These are phyloP conservation scores for Salix brachista DNA, from an alignment of 345 rosid genomes.

Conservation along the genomic window DNA sequence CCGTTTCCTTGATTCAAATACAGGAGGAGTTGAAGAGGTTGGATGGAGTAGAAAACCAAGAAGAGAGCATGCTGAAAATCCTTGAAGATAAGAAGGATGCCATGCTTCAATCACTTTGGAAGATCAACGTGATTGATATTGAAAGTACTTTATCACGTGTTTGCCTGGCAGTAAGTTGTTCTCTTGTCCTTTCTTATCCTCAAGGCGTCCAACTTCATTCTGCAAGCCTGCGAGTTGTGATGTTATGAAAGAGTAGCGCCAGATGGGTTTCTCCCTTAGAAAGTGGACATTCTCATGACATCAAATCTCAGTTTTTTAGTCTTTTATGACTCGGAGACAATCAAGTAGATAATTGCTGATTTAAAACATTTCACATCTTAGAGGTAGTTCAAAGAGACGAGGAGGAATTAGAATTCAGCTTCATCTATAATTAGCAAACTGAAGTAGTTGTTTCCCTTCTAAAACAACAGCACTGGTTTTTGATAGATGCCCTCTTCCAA, in stretches of 20 bases:
- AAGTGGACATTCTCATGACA: background rate
- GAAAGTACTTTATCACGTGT: slow-evolving; percentile 82
- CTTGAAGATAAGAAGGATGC: slow-evolving; percentile 70
- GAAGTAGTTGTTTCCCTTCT: background rate
- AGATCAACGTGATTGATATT: slow-evolving; percentile 87
- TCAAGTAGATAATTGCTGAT: background rate
- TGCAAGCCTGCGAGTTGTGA: background rate
- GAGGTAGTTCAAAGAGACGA: background rate
- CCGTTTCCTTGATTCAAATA: slow-evolving; percentile 70
- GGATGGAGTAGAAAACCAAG: slow-evolving; percentile 59
- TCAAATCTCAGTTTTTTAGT: background rate
- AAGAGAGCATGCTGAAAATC: slow-evolving; percentile 63
- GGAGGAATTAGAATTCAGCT: background rate
- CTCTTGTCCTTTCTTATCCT: slow-evolving; percentile 4
- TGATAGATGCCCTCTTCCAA: background rate
- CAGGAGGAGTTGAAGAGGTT: slow-evolving; percentile 77
- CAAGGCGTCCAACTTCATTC: background rate
- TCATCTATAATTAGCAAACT: background rate
- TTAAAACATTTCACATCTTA: background rate
- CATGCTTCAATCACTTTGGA: slow-evolving; percentile 92
- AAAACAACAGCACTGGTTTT: background rate
- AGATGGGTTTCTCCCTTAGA: background rate
- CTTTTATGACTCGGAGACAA: background rate
- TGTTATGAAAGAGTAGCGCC: background rate
- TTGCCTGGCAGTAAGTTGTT: slow-evolving; percentile 63